These are phyloP conservation scores for Fusarium heterosporum DNA, from an alignment of 2,329 filamentous ascomycete species.

Conservation along the genomic window DNA sequence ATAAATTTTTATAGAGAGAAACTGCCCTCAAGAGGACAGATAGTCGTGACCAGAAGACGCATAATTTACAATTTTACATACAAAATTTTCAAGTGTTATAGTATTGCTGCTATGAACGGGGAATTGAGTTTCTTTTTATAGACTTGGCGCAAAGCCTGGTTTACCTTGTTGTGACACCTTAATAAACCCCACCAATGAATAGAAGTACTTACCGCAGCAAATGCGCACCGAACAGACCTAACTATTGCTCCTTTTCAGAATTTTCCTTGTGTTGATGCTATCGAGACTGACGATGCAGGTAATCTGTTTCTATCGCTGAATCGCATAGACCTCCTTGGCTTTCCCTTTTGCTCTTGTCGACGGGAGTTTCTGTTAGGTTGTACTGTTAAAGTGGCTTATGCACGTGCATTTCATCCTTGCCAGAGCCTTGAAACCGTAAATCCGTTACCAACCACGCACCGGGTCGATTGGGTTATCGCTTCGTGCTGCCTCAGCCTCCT, in stretches of 20 bases:
- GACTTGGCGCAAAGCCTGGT: conserved; percentile 24
- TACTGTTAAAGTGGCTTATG: conserved; percentile 32
- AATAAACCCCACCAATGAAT: conserved; percentile 26
- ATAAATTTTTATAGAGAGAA: background rate
- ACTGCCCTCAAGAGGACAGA: background rate
- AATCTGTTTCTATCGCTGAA: background rate
- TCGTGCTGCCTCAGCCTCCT: conserved; percentile 34
- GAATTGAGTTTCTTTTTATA: conserved; percentile 39
- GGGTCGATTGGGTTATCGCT: conserved; percentile 31
- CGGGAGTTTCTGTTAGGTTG: conserved; percentile 6
- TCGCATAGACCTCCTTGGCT: background rate
- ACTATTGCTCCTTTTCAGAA: background rate
- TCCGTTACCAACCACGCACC: conserved; percentile 37
- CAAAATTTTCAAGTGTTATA: background rate
- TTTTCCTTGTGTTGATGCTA: background rate
- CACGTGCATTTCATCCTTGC: conserved; percentile 40
- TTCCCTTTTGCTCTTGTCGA: background rate
- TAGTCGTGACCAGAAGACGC: background rate
- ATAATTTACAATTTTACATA: background rate
- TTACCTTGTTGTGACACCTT: conserved; percentile 18
- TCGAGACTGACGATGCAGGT: background rate
- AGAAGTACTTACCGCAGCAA: background rate
- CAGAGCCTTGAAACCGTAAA: conserved; percentile 40
- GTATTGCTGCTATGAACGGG: conserved; percentile 2
- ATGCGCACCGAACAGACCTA: background rate